These are phyloP conservation scores for Sordariomycetes sp. DNA, from an alignment of 2,329 filamentous ascomycete species.

Conservation along the genomic window DNA sequence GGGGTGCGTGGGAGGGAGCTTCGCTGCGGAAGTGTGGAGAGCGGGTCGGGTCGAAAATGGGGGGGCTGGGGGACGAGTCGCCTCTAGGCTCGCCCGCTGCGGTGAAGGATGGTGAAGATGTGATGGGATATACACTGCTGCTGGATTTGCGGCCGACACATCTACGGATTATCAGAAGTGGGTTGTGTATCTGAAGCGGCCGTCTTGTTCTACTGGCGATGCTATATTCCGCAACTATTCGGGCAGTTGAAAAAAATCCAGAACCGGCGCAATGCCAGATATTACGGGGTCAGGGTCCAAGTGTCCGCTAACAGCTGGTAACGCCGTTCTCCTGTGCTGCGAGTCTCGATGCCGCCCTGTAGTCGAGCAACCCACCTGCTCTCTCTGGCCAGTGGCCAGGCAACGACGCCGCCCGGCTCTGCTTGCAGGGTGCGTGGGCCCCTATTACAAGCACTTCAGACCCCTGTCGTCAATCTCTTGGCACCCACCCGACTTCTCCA, in stretches of 20 bases:
- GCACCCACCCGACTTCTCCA: not conserved
- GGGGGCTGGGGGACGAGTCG: not conserved
- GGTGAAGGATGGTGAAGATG: not conserved
- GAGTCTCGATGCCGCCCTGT: not conserved
- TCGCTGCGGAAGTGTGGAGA: not conserved
- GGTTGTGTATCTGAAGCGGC: not conserved
- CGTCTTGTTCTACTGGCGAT: not conserved
- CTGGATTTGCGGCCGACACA: not conserved
- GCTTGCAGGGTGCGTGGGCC: not conserved
- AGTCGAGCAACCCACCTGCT: not conserved
- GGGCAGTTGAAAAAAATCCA: not conserved
- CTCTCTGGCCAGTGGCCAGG: not conserved
- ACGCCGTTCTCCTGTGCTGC: not conserved
- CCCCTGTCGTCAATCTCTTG: not conserved
- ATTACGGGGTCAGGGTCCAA: not conserved
- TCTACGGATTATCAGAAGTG: not conserved
- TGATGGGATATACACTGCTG: not conserved
- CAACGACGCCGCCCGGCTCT: not conserved
- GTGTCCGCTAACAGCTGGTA: not conserved
- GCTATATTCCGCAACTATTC: no score
- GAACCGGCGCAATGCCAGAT: not conserved
- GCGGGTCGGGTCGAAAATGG: not conserved
- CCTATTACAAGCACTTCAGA: not conserved
- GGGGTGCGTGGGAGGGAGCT: not conserved
- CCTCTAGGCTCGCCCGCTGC: not conserved